A percentile compares a stretch with the other conserved stretches of the same genome.
Conservation (phyloP, 805 yeast genomes). For the Saturnispora zaruensis region DNA sequence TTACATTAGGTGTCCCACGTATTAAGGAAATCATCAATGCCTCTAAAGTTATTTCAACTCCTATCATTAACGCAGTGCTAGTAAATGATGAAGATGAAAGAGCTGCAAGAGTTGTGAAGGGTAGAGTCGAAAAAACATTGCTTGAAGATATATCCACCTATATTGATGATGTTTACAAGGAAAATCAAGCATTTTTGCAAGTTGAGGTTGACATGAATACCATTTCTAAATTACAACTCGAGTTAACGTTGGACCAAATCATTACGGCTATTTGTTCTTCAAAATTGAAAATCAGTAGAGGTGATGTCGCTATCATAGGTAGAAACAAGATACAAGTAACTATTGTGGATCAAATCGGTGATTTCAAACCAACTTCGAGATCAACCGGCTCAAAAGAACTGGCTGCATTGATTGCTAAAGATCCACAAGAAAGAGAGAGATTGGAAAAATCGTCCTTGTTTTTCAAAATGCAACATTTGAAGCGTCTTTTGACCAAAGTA, state of each 20-base stretch:
- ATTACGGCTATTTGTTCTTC: slow-evolving; percentile 75
- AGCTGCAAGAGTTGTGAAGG: slow-evolving; percentile 97
- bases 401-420: slow-evolving; percentile 24
- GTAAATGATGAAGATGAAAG: slow-evolving; percentile 93
- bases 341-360: slow-evolving; percentile 39
- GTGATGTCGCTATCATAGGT: slow-evolving; percentile 63
- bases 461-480: slow-evolving; percentile 82
- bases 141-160: slow-evolving; percentile 79
- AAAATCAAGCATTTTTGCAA: slow-evolving; percentile 66
- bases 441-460: slow-evolving; percentile 47
- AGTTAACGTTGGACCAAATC: slow-evolving; percentile 76
- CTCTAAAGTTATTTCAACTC: slow-evolving; percentile 88
- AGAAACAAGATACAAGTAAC: slow-evolving; percentile 58
- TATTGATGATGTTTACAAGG: slow-evolving; percentile 89
- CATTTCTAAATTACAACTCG: slow-evolving; percentile 83
- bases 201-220: slow-evolving; percentile 77
- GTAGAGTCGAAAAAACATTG: slow-evolving; percentile 88
- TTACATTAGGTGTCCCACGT: slow-evolving; percentile 98
- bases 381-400: slow-evolving; percentile 29
- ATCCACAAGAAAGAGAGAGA: slow-evolving; percentile 31
- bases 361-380: slow-evolving; percentile 35
- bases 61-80: slow-evolving; percentile 88
- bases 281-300: slow-evolving; percentile 70
- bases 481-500: slow-evolving; percentile 75
- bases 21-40: slow-evolving; percentile 98